A percentile compares a stretch with the other conserved stretches of the same genome.
phyloP scores from a whole-genome alignment of 1,284 basidiomycete species.

The Cystobasidiaceae sp. region DNA sequence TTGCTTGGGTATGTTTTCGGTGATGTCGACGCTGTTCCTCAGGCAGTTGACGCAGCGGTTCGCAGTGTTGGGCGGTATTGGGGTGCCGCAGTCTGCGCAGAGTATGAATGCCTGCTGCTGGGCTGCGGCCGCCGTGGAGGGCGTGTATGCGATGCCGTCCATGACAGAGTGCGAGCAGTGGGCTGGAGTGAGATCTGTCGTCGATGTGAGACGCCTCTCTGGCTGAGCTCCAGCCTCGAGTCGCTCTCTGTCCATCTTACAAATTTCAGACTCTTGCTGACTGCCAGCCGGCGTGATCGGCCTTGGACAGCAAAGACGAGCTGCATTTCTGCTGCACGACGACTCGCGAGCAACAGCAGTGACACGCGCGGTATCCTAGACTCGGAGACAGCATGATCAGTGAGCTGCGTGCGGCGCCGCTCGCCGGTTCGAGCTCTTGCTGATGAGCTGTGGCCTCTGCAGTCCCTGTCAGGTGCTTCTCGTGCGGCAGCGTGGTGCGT shows the following conservation, averaged over 20 bases:
- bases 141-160: constrained; percentile 23
- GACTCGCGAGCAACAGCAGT: no score
- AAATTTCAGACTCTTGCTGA: no score
- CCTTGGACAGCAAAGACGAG: no score
- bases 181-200: no score
- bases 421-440: neutral
- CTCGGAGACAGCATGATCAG: constrained; percentile 26
- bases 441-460: neutral
- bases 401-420: neutral
- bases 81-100: constrained; percentile 61
- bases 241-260: no score
- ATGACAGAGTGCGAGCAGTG: no score
- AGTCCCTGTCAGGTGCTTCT: constrained; percentile 77
- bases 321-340: no score
- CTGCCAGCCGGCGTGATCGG: no score
- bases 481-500: constrained; percentile 87
- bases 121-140: constrained; percentile 1
- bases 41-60: constrained; percentile 92
- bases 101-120: constrained; percentile 43
- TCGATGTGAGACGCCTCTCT: no score
- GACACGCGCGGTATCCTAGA: no score
- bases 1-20: constrained; percentile 97
- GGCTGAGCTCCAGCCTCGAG: no score
- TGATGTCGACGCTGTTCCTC: constrained; percentile 90
- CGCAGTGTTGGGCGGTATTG: constrained; percentile 90